Percentiles rank a stretch among this genome's conserved stretches.
Conservation (phyloP, 148 eudicot species). For the Fagopyrum homotropicum region DNA sequence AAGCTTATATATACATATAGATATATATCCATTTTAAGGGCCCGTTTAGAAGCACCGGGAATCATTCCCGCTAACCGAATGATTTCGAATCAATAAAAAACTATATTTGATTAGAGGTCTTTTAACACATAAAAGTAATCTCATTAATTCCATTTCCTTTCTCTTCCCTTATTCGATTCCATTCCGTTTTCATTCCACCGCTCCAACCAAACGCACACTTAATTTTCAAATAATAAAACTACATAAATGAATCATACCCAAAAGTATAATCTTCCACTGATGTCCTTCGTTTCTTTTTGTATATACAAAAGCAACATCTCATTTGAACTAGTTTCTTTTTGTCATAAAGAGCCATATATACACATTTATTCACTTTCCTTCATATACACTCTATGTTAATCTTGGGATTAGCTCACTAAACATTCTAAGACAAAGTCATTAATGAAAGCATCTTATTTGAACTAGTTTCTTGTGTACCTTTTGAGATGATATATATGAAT, state of each 20-base stretch:
- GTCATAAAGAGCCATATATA: neutral
- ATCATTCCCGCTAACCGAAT: no score
- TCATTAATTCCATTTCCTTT: no score
- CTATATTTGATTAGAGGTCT: no score
- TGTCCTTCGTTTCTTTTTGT: neutral
- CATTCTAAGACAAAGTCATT: neutral
- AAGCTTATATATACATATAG: neutral
- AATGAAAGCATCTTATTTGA: neutral
- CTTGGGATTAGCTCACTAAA: neutral
- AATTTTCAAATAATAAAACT: neutral
- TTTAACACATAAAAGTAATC: no score
- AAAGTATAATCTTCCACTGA: conserved; percentile 10
- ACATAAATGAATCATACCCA: neutral
- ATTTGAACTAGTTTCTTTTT: neutral
- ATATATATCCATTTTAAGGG: no score
- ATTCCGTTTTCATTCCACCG: no score
- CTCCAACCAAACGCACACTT: no score
- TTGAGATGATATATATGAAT: conserved; percentile 22
- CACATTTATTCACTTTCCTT: neutral
- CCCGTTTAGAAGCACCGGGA: no score
- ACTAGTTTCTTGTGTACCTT: neutral
- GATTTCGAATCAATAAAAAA: no score
- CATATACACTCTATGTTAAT: neutral
- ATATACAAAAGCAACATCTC: neutral
- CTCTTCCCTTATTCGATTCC: no score